These are phyloP conservation scores for Apiotrichum akiyoshidainum DNA, from an alignment of 1,284 basidiomycete species.

Conservation along the genomic window DNA sequence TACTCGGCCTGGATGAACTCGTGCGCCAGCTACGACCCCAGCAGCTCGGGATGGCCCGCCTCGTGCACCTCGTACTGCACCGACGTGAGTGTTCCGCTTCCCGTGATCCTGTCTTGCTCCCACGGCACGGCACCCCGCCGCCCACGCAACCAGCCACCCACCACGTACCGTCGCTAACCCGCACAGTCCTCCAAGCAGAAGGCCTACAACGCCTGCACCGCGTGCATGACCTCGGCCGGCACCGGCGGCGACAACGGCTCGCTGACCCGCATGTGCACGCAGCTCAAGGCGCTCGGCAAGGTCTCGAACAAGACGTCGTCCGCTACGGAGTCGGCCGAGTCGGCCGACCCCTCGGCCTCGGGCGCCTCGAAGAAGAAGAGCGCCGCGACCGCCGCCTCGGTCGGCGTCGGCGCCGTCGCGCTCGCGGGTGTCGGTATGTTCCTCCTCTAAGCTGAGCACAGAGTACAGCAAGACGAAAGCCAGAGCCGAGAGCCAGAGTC, in stretches of 20 bases:
- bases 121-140: no score
- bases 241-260: constrained; percentile 6
- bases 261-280: constrained; percentile 8
- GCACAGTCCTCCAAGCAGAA: constrained; percentile 1
- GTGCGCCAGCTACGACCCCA: constrained; percentile 11
- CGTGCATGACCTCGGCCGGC: neutral
- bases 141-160: no score
- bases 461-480: no score
- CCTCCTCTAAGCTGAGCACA: neutral
- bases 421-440: neutral
- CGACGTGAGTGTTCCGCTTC: constrained; percentile 2
- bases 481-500: no score
- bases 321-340: neutral
- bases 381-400: neutral
- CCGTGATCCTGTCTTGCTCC: no score
- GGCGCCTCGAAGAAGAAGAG: neutral
- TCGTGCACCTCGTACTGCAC: constrained; percentile 11
- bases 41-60: constrained; percentile 2
- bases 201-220: constrained; percentile 7
- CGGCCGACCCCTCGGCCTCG: neutral
- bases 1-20: constrained; percentile 10
- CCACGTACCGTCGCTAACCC: neutral
- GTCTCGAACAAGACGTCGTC: neutral
- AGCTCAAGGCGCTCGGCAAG: constrained; percentile 6
- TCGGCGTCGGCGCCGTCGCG: neutral